phyloP scores from a whole-genome alignment of 1,284 basidiomycete species.

The Leucoagaricus sp. region DNA sequence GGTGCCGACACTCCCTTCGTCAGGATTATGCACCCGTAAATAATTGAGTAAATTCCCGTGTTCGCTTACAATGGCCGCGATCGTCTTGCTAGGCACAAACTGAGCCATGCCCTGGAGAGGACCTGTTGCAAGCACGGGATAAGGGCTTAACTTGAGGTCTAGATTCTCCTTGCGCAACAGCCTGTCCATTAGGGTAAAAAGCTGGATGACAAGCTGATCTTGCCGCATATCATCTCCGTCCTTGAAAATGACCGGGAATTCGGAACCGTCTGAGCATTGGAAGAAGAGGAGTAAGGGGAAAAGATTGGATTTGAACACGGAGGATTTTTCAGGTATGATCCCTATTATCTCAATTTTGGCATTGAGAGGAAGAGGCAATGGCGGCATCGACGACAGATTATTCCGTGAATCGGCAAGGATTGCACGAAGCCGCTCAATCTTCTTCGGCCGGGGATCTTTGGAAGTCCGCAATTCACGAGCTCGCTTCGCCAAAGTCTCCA shows the following conservation, averaged over 20 bases:
- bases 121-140: conserved; percentile 93
- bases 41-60: conserved; percentile 92
- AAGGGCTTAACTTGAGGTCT: conserved; percentile 91
- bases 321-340: conserved; percentile 88
- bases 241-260: conserved; percentile 97
- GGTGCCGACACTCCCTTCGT: conserved; percentile 90
- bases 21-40: conserved; percentile 82
- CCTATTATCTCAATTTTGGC: conserved; percentile 82
- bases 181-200: conserved; percentile 97
- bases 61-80: conserved; percentile 92
- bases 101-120: conserved; percentile 95
- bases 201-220: conserved; percentile 95
- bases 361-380: conserved; percentile 89
- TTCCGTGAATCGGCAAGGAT: conserved; percentile 87
- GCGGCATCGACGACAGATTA: conserved; percentile 70
- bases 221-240: conserved; percentile 99
- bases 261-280: conserved; percentile 71
- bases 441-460: conserved; percentile 94
- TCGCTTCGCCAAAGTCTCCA: conserved; percentile 80
- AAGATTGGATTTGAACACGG: conserved; percentile 97
- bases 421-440: conserved; percentile 91
- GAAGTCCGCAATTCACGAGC: conserved; percentile 87
- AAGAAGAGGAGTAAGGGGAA: conserved; percentile 92
- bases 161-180: conserved; percentile 94
- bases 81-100: conserved; percentile 93